Evolutionary conservation across 2,329 filamentous ascomycete species (phyloP), one percentile per base, ranked within the genome.

Genomic region (Fusarium concolor): DNA sequence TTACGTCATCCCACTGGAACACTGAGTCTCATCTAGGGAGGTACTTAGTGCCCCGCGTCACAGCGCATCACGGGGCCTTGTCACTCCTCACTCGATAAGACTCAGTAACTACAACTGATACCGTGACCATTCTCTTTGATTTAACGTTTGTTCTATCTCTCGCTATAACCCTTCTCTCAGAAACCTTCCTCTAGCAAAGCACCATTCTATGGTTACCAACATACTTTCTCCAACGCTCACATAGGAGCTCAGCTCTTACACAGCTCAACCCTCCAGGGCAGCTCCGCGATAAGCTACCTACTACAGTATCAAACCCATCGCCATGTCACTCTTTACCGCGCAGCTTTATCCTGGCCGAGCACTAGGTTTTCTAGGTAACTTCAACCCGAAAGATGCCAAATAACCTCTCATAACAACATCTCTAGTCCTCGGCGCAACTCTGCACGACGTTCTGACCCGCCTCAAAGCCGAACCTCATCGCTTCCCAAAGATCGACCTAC

Each of bases 371-470:
- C 81, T 90, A 8, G 77, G 82, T 84, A 68, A 15, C 76, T 79
- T 79, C 7, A 7, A 14, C 9, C 15, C 24, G 24, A 14, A 8
- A 14, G 15, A 17, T 26, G 6, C 26, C 33, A 35, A 17, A 51
- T 7, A 24, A 17, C 18, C n/a, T 33, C 37, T 49, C 42, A 15
- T 22, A 46, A 37, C 43, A 15, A 12, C 38, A 26, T 31, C n/a
- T 45, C 18, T 76, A 97, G 94, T 90, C 49, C 89, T 99, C 59
- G 96, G 96, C 57, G 92, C 93, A 67, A 97, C 94, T 4, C 87
- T 99, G 35, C 94, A 98, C 80, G 93, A 97, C 76, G 87, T 96
- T 74, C 82, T 98, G 62, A 94, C 92, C 28, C 90, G 92, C 53
- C 85, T 98, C 75, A 98, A 97, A 78, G 90, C 93, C 53, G 93